Evolutionary conservation across 169 alveolate genomes (phyloP).

Genomic region (Plasmodium malariae): DNA sequence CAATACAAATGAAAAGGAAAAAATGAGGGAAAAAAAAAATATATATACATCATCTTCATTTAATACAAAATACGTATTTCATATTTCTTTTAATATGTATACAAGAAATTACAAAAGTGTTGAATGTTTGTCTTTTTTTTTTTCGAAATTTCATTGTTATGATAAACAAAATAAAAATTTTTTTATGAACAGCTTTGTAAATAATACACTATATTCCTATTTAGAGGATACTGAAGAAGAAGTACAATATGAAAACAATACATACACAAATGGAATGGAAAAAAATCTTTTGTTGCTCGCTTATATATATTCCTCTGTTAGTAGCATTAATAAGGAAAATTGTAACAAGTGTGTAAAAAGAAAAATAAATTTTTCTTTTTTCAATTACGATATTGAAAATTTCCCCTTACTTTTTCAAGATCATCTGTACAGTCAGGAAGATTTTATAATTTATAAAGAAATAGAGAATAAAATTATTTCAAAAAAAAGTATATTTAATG

Average conservation of each 20-base stretch:
- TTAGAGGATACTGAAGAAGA: not conserved
- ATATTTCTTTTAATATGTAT: slow-evolving; percentile 36
- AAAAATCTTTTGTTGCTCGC: slow-evolving; percentile 17
- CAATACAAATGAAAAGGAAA: not conserved
- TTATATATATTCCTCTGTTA: not conserved
- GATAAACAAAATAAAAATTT: not conserved
- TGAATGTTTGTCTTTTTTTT: slow-evolving; percentile 17
- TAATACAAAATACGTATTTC: slow-evolving; percentile 15
- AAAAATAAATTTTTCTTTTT: not conserved
- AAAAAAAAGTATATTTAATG: not conserved
- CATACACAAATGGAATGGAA: not conserved
- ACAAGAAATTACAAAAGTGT: slow-evolving; percentile 3
- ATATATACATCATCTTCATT: not conserved
- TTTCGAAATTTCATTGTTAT: slow-evolving; percentile 32
- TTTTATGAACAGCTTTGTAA: slow-evolving; percentile 11
- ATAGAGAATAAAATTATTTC: not conserved
- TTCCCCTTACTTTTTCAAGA: slow-evolving; percentile 26
- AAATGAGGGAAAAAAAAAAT: not conserved
- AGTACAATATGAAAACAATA: slow-evolving; percentile 1
- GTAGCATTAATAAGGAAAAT: not conserved
- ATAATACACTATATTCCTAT: slow-evolving; percentile 25
- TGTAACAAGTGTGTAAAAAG: not conserved
- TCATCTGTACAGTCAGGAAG: not conserved
- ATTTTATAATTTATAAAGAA: slow-evolving; percentile 9
- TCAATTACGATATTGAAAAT: not conserved